Evolutionary conservation across 306 rosid species (phyloP).

Genomic region (Clitoria ternatea): DNA sequence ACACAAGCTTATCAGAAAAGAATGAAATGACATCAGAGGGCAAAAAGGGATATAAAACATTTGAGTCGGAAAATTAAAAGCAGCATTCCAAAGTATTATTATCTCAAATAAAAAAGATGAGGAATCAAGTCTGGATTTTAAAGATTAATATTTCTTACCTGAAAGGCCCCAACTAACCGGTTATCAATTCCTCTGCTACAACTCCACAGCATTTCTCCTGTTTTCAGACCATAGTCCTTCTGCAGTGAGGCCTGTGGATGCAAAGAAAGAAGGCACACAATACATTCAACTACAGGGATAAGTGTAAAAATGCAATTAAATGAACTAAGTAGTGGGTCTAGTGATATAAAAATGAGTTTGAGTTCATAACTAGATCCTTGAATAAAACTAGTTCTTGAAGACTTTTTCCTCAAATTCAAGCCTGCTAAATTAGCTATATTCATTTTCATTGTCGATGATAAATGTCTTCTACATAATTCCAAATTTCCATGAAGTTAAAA

Average conservation of each 20-base stretch:
- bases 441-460: neutral
- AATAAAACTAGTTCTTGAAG: slow-evolving; percentile 12
- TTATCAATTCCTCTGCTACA: slow-evolving; percentile 85
- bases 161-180: slow-evolving; percentile 74
- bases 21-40: slow-evolving; percentile 1
- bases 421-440: neutral
- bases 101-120: slow-evolving; percentile 12
- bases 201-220: slow-evolving; percentile 92
- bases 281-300: slow-evolving; percentile 1
- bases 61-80: neutral
- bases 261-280: slow-evolving; percentile 16
- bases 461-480: neutral
- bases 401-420: slow-evolving; percentile 2
- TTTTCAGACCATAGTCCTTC: slow-evolving; percentile 77
- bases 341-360: slow-evolving; percentile 7
- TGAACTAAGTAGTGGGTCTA: slow-evolving; percentile 7
- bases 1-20: slow-evolving; percentile 3
- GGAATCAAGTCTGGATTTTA: slow-evolving; percentile 12
- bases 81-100: neutral
- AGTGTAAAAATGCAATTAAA: slow-evolving; percentile 9
- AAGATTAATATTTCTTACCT: slow-evolving; percentile 51
- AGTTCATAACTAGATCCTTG: neutral
- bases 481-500: neutral
- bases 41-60: neutral
- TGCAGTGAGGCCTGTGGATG: slow-evolving; percentile 67